phyloP scores from a whole-genome alignment of 78 protist genomes.

The Blattamonas nauphoetae region DNA sequence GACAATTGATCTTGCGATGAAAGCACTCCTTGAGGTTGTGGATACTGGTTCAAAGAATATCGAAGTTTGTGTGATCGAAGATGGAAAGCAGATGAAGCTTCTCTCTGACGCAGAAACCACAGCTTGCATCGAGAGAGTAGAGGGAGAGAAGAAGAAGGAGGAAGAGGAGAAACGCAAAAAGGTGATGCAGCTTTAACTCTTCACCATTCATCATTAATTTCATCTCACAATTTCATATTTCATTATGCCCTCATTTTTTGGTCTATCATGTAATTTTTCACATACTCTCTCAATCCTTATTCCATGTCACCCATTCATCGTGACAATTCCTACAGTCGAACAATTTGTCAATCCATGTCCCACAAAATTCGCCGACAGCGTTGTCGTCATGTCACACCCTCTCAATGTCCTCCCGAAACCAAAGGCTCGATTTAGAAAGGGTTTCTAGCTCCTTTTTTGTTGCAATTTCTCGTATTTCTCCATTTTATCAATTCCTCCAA shows the following conservation, averaged over 20 bases:
- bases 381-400: no score
- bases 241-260: no score
- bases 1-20: slow-evolving; percentile 75
- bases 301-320: no score
- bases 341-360: no score
- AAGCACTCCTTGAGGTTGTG: slow-evolving; percentile 92
- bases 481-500: not conserved
- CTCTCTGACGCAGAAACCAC: slow-evolving; percentile 33
- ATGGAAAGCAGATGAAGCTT: slow-evolving; percentile 29
- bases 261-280: no score
- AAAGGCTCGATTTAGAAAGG: not conserved
- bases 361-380: no score
- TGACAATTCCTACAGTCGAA: no score
- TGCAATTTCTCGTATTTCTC: not conserved
- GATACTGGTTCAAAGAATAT: slow-evolving; percentile 85
- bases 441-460: not conserved
- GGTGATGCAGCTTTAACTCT: no score
- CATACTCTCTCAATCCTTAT: no score
- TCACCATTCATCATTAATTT: no score
- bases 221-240: no score
- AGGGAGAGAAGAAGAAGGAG: slow-evolving; percentile 3
- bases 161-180: not conserved
- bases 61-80: slow-evolving; percentile 72
- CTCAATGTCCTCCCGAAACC: not conserved
- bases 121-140: not conserved